Evolutionary conservation across 768 basidiomycete species (phyloP), one percentile per base, ranked within the genome.

Genomic region (Collybiopsis luxurians): DNA sequence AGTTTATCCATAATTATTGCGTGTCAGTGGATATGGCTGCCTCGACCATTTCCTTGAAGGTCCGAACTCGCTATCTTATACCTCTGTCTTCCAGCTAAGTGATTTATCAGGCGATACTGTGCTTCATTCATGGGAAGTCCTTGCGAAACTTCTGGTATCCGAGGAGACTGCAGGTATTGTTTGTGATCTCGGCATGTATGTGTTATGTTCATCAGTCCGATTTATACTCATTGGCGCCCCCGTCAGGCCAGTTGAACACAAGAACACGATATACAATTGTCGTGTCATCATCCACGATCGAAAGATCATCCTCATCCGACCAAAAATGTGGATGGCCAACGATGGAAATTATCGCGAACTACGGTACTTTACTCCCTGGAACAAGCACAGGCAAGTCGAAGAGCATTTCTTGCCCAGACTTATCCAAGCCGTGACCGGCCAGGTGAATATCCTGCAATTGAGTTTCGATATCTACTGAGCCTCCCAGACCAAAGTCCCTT

Each of bases 321-420:
- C 97, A 0, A 99, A 98, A 76, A 95, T 99, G 95, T 99, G 97
- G 97, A 79, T 99, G 44, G 97, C 97, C 1, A 98, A 98, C 67
- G 94, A 97, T 64, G 97, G 97, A 3, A 98, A 98, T 67, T 99
- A 99, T 70, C 89, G 97, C 26, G 86, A 88, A 68, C 75, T 89
- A 64, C 75, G 90, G 13, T 92, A 93, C 69, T 99, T 99, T 65
- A 94, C 96, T 2, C 95, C 97, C 0, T 99, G 97, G 96, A 74
- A 76, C 66, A 96, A 95, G 67, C 90, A 91, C 66, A 82, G 87
- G 28, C 81, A 94, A 67, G 88, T 84, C 73, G 97, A 98, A 69
- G 92, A 97, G 48, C 92, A 95, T 66, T 92, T 86, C 63, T 77
- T 99, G 5, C 97, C 97, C 0, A 79, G 91, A 53, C 92, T 96